phyloP scores from a whole-genome alignment of 78 protist species.

The Monosiga brevicollis region DNA sequence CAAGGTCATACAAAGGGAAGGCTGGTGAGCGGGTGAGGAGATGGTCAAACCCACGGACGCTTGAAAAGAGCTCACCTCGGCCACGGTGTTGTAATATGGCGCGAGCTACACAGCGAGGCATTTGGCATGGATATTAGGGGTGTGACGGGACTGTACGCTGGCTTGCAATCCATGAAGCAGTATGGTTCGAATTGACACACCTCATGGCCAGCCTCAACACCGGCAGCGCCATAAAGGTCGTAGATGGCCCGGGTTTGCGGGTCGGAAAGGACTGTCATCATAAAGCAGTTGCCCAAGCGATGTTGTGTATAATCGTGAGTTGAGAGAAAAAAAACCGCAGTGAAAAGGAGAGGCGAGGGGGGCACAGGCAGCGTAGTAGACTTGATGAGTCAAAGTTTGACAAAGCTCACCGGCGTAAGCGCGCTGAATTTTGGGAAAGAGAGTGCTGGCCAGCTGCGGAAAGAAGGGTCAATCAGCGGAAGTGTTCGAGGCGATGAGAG shows the following conservation, averaged over 20 bases:
- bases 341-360: neutral
- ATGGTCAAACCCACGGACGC: neutral
- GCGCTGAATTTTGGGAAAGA: neutral
- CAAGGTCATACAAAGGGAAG: neutral
- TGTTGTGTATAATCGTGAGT: too few species aligned
- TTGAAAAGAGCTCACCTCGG: neutral
- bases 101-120: too few species aligned
- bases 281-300: too few species aligned
- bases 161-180: too few species aligned
- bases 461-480: neutral
- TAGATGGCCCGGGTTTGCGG: constrained; percentile 59
- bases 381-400: too few species aligned
- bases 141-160: too few species aligned
- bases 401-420: neutral
- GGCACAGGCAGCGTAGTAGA: neutral
- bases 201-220: constrained; percentile 59
- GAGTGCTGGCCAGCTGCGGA: neutral
- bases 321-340: neutral
- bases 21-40: neutral
- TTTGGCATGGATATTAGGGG: too few species aligned
- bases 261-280: constrained; percentile 52
- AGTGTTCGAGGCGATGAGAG: neutral
- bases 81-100: neutral
- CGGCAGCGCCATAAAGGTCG: constrained; percentile 83
- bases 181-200: too few species aligned